Percentiles rank a stretch among this genome's conserved stretches.
phyloP scores from a whole-genome alignment of 192 early-diverging fungal genomes.

The Chytriomyces confervae region DNA sequence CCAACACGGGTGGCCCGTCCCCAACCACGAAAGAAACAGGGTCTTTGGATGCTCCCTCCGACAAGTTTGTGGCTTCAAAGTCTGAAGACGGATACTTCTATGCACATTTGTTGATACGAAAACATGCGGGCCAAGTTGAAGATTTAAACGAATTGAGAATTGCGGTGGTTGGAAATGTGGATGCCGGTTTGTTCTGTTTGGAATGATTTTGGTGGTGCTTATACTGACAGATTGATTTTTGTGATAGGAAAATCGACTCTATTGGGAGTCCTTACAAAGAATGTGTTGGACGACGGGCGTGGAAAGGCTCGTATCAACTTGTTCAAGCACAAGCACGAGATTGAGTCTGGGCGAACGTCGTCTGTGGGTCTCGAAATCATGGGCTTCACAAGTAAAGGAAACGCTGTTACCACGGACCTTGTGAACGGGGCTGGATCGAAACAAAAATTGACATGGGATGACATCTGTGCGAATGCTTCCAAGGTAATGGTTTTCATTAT shows the following conservation, averaged over 20 bases:
- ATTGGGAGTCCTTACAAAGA: conserved; percentile 89
- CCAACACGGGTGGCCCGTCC: background rate
- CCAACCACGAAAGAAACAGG: background rate
- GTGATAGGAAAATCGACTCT: conserved; percentile 74
- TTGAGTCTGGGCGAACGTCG: conserved; percentile 90
- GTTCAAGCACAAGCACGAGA: conserved; percentile 89
- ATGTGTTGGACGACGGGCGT: conserved; percentile 89
- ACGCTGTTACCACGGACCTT: conserved; percentile 67
- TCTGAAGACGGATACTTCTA: conserved; percentile 17
- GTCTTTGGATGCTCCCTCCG: too few species aligned
- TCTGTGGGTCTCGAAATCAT: conserved; percentile 87
- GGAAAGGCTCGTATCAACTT: conserved; percentile 89
- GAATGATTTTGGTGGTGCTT: background rate
- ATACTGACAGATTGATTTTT: conserved; percentile 57
- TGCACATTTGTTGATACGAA: conserved; percentile 72
- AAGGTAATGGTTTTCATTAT: conserved; percentile 71
- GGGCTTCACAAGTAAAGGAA: conserved; percentile 76
- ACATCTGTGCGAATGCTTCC: conserved; percentile 73
- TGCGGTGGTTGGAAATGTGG: conserved; percentile 90
- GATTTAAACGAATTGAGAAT: conserved; percentile 85
- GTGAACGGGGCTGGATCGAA: conserved; percentile 36
- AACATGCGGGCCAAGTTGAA: conserved; percentile 74
- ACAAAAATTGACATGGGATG: conserved; percentile 79
- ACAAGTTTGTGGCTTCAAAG: conserved; percentile 9
- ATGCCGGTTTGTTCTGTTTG: conserved; percentile 49